Percentiles rank a stretch among this genome's conserved stretches.
Conservation (phyloP, 148 eudicot species). For the Chenopodium album region DNA sequence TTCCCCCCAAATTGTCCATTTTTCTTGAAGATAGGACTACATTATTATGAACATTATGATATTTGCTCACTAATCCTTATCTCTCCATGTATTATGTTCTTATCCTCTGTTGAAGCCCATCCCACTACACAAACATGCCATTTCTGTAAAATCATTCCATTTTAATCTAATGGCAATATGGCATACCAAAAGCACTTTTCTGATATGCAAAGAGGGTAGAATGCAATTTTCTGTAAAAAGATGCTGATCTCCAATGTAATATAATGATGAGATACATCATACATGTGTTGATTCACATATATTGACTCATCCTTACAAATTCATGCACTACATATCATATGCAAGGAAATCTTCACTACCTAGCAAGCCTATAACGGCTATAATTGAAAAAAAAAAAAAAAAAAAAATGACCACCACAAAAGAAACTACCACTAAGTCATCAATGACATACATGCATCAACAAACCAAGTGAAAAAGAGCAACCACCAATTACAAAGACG, state of each 20-base stretch:
- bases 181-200: no score
- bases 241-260: neutral
- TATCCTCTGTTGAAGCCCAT: no score
- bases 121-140: no score
- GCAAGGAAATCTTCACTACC: neutral
- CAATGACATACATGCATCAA: slow-evolving; percentile 9
- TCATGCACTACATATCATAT: neutral
- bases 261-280: neutral
- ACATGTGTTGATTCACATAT: neutral
- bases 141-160: no score
- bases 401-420: neutral
- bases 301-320: neutral
- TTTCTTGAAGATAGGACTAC: no score
- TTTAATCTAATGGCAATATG: no score
- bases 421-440: slow-evolving; percentile 7
- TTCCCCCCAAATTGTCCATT: no score
- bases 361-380: neutral
- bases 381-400: neutral
- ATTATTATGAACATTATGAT: no score
- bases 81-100: no score
- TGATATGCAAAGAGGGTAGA: neutral
- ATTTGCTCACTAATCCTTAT: no score
- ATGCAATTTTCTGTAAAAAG: neutral
- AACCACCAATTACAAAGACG: slow-evolving; percentile 12
- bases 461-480: neutral